Conservation (phyloP, 2,329 filamentous ascomycete species). For the Thielaviopsis ethacetica region DNA sequence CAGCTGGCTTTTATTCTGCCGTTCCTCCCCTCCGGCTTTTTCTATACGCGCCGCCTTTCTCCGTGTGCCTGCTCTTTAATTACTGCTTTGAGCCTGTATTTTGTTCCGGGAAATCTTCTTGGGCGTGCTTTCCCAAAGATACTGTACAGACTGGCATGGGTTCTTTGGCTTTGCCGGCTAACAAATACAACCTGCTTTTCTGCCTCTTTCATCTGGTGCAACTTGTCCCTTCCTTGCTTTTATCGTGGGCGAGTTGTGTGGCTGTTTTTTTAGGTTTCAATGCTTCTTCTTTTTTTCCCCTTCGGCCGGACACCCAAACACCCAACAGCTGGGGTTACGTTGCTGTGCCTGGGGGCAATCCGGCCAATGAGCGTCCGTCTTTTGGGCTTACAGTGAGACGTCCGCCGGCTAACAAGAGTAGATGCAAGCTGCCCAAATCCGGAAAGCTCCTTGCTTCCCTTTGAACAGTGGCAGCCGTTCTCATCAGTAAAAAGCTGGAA, state of each 20-base stretch:
- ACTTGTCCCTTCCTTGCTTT: neutral
- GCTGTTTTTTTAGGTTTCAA: no score
- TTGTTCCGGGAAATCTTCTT: conserved; percentile 9
- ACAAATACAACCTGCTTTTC: neutral
- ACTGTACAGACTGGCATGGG: neutral
- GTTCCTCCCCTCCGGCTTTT: neutral
- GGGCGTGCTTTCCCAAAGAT: no score
- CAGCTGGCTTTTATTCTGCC: neutral
- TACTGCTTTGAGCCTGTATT: neutral
- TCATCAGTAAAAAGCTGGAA: neutral
- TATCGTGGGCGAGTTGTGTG: neutral
- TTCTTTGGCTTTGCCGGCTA: neutral
- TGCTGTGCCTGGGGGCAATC: neutral
- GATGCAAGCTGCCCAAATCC: conserved; percentile 3
- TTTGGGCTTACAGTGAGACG: conserved; percentile 6
- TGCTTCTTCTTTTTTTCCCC: neutral
- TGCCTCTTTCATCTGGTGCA: neutral
- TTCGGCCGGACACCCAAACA: conserved; percentile 3
- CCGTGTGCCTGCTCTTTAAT: neutral
- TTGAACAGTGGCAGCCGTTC: neutral
- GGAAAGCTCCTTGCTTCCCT: conserved; percentile 4
- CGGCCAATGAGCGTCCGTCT: neutral
- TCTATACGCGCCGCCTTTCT: neutral
- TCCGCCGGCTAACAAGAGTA: conserved; percentile 10
- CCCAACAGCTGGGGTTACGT: conserved; percentile 1